Conservation (phyloP, 495 filamentous ascomycete species). For the Aspergillus carlsbadensis region DNA sequence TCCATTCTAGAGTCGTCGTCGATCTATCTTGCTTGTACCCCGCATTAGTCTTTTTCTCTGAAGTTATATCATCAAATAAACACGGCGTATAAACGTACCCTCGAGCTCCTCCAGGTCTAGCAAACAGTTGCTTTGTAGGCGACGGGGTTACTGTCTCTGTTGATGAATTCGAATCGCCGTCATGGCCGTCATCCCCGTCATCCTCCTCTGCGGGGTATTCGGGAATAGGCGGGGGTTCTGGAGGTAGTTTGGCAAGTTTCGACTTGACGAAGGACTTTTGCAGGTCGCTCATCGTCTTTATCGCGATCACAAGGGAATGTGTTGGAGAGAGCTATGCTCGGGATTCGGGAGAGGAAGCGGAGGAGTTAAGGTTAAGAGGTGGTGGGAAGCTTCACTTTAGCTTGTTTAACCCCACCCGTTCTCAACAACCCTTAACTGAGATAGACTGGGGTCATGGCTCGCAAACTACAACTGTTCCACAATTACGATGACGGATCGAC, state of each 20-base stretch:
- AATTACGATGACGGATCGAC: too few species aligned
- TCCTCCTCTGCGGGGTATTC: slow-evolving; percentile 9
- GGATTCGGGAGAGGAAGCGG: neutral
- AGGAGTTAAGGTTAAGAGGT: neutral
- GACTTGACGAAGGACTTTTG: slow-evolving; percentile 82
- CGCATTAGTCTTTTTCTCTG: slow-evolving; percentile 15
- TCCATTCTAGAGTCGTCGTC: slow-evolving; percentile 66
- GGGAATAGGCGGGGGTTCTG: slow-evolving; percentile 48
- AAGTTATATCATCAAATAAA: neutral
- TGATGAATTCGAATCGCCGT: slow-evolving; percentile 81
- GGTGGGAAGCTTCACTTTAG: neutral
- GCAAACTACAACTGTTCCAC: too few species aligned
- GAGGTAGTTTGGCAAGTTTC: slow-evolving; percentile 65
- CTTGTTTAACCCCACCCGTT: neutral
- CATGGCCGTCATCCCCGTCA: slow-evolving; percentile 66
- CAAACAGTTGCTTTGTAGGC: slow-evolving; percentile 69
- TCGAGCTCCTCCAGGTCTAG: slow-evolving; percentile 49
- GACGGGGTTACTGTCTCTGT: slow-evolving; percentile 86
- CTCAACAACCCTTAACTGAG: neutral
- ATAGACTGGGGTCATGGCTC: too few species aligned
- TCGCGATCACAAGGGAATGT: too few species aligned
- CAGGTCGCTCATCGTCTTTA: slow-evolving; percentile 75
- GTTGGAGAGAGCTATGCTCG: too few species aligned
- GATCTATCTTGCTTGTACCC: slow-evolving; percentile 21
- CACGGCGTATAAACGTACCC: slow-evolving; percentile 45